These are phyloP conservation scores for Leccinum truebloodii DNA, from an alignment of 768 basidiomycete species.

Conservation along the genomic window DNA sequence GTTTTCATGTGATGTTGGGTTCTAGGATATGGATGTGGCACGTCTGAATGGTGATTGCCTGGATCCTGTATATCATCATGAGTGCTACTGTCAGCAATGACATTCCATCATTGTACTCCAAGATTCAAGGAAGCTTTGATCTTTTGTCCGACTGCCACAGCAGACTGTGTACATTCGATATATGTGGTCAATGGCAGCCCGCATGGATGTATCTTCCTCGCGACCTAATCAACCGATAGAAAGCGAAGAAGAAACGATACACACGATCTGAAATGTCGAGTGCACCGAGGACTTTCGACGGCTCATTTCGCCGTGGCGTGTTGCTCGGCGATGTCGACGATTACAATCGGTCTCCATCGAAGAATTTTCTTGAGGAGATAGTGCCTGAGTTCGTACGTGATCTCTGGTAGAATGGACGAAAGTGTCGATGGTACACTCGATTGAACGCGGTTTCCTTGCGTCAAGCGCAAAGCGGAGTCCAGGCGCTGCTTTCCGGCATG, in stretches of 20 bases:
- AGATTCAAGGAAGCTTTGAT: neutral
- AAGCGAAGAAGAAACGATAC: conserved; percentile 10
- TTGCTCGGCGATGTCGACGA: conserved; percentile 5
- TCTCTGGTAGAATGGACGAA: conserved; percentile 20
- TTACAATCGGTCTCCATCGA: conserved; percentile 8
- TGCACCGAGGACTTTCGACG: conserved; percentile 25
- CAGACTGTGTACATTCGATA: neutral
- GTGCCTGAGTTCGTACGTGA: conserved; percentile 5
- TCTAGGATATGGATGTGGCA: neutral
- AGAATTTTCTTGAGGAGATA: neutral
- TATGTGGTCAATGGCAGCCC: conserved; percentile 29
- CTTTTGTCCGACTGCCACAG: neutral
- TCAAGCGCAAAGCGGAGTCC: conserved; percentile 41
- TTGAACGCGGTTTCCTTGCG: conserved; percentile 9
- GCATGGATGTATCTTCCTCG: conserved; percentile 26
- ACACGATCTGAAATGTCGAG: conserved; percentile 31
- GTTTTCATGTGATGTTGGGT: neutral
- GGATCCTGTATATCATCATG: conserved; percentile 12
- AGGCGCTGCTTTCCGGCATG: conserved; percentile 65
- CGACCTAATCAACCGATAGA: conserved; percentile 4
- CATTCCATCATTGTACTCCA: conserved; percentile 14
- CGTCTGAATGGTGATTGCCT: neutral
- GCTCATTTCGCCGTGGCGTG: conserved; percentile 7
- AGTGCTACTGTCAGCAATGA: neutral
- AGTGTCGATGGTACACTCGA: conserved; percentile 1